Evolutionary conservation across 2,329 filamentous ascomycete species (phyloP), one percentile per base, ranked within the genome.

Genomic region (Cordyceps cateniannulata): DNA sequence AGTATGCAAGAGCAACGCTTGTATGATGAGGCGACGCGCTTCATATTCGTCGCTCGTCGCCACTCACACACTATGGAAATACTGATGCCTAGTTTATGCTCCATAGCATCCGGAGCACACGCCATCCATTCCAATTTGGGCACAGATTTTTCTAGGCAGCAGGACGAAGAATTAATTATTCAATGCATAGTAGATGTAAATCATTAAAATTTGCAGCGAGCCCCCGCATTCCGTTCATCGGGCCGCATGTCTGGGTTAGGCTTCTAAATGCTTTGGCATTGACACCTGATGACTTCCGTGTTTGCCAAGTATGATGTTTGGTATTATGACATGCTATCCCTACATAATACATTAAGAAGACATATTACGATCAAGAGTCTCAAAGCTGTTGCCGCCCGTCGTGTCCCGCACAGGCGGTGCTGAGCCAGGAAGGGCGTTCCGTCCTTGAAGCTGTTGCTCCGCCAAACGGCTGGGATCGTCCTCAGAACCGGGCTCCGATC

Each of bases 401-500:
- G 24, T 50, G 6, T 42, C 24, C 55, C 45, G 32, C 22, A 50
- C 55, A 16, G 55, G 32, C 9, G 45, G 45, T 24, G 45, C 55
- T 7, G 45, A 2, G 32, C 55, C 45, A 6, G 45, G 18, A 22
- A 58, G 42, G 16, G 45, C 35, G 25, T 57, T 48, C 18, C 64
- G 65, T 50, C 66, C 60, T 61, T 69, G 63, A 38, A 83, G 73
- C 64, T 76, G 75, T 45, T 71, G 64, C 69, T 81, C 80, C 5
- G 80, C 79, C 44, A 74, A 61, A 9, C 76, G 66, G 55, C 75
- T 73, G 4, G 81, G 81, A 65, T 83, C 81, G 61, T 80, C 69
- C 66, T 75, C 71, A 6, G 74, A 76, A 2, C 80, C 81, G 62
- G 77, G 75, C 65, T 81, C 75, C 4, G 74, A 65, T 58, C 71